A percentile compares a stretch with the other conserved stretches of the same genome.
These are phyloP conservation scores for Botrytis paeoniae DNA, from an alignment of 2,329 filamentous ascomycete species.

Conservation along the genomic window DNA sequence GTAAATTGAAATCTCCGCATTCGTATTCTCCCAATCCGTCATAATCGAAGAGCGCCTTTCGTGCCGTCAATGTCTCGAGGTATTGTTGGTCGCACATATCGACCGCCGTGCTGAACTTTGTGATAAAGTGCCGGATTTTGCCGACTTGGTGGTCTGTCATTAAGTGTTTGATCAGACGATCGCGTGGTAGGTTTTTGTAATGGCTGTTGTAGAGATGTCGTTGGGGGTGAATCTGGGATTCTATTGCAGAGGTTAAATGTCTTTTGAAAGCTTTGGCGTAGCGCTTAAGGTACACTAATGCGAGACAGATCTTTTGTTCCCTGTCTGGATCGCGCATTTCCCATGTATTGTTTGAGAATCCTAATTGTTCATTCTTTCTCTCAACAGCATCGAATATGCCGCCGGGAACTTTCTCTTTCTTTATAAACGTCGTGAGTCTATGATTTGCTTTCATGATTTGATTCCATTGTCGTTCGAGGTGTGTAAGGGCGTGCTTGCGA, in stretches of 20 bases:
- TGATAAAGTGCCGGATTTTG: not conserved
- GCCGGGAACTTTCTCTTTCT: not conserved
- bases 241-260: not conserved
- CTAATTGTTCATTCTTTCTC: not conserved
- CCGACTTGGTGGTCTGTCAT: not conserved
- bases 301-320: not conserved
- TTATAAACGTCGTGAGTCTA: not conserved
- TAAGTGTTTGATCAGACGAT: not conserved
- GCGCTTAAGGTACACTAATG: not conserved
- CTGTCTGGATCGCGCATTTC: not conserved
- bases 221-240: not conserved
- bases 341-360: no score
- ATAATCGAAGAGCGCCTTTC: not conserved
- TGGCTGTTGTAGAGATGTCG: not conserved
- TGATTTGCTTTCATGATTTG: not conserved
- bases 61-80: not conserved
- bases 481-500: not conserved
- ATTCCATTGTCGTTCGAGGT: not conserved
- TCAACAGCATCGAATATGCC: not conserved
- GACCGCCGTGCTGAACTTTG: not conserved
- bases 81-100: constrained; percentile 11
- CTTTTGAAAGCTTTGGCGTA: constrained; percentile 3
- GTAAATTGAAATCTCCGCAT: not conserved
- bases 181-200: not conserved
- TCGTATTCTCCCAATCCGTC: not conserved